Evolutionary conservation across 495 filamentous ascomycete genomes (phyloP).

Genomic region (Pyronema omphalodes): DNA sequence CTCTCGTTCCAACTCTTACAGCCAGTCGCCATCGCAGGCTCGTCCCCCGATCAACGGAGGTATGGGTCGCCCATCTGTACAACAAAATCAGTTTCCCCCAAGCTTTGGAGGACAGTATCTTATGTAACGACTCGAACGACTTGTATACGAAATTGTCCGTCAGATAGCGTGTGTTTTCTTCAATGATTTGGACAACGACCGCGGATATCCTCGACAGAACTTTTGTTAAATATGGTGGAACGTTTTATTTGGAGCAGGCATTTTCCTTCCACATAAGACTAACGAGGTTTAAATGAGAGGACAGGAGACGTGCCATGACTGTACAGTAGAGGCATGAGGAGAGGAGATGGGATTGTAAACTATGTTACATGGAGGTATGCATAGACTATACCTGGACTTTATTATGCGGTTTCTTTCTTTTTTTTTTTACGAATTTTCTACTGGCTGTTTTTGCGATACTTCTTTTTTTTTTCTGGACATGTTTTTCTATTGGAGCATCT

Average conservation of each 20-base stretch:
- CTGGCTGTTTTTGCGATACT: not conserved
- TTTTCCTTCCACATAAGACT: not conserved
- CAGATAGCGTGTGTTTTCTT: not conserved
- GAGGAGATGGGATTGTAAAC: conserved; percentile 3
- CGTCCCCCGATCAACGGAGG: not conserved
- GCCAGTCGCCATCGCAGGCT: conserved; percentile 10
- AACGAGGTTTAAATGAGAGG: conserved; percentile 1
- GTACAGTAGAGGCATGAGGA: conserved; percentile 4
- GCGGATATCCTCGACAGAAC: not conserved
- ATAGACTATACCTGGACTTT: conserved; percentile 3
- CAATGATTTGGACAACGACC: not conserved
- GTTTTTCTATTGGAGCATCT: conserved; percentile 6
- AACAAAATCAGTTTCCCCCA: conserved; percentile 19
- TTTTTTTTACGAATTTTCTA: conserved; percentile 5
- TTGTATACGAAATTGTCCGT: conserved; percentile 16
- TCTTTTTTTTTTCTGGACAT: conserved; percentile 4
- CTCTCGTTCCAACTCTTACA: conserved; percentile 22
- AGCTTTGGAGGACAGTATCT: conserved; percentile 3
- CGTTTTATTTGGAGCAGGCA: conserved; percentile 1
- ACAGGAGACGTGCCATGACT: conserved; percentile 2
- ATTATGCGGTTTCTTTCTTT: not conserved
- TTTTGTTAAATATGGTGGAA: not conserved
- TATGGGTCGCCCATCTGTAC: conserved; percentile 15
- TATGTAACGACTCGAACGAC: conserved; percentile 6
- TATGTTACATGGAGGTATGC: conserved; percentile 5